Evolutionary conservation across 129 eudicot species (phyloP).

Genomic region (Scalesia atractyloides): DNA sequence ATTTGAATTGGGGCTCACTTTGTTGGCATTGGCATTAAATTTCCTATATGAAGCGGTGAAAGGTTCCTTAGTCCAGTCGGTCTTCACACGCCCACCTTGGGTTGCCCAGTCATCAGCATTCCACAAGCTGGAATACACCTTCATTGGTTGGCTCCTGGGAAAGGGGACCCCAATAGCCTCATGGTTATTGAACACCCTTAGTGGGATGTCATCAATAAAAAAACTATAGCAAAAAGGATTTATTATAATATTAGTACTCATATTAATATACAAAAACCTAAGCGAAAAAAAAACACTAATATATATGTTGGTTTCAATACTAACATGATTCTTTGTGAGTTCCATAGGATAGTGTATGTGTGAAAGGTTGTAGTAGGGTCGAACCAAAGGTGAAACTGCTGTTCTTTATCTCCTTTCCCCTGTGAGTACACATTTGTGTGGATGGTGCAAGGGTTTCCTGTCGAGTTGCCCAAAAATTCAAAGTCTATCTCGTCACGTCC

Average conservation of each 20-base stretch:
- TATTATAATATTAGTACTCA: neutral
- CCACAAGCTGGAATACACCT: slow-evolving; percentile 39
- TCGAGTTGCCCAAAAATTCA: slow-evolving; percentile 37
- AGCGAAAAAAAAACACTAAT: too few species aligned
- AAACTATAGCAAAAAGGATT: slow-evolving; percentile 14
- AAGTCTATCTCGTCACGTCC: slow-evolving; percentile 41
- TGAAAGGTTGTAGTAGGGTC: slow-evolving; percentile 38
- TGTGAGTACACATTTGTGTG: slow-evolving; percentile 35
- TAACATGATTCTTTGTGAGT: slow-evolving; percentile 39
- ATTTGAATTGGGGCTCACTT: slow-evolving; percentile 18
- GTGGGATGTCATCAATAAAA: slow-evolving; percentile 31
- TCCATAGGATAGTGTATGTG: slow-evolving; percentile 45
- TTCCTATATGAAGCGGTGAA: slow-evolving; percentile 22
- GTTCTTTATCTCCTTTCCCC: slow-evolving; percentile 39
- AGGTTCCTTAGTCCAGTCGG: slow-evolving; percentile 35
- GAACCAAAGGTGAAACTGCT: slow-evolving; percentile 38
- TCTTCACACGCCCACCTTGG: slow-evolving; percentile 37
- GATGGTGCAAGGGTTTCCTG: slow-evolving; percentile 37
- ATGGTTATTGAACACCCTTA: slow-evolving; percentile 34
- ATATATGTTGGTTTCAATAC: neutral
- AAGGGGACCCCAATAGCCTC: slow-evolving; percentile 24
- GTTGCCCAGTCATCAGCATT: slow-evolving; percentile 42
- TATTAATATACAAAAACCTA: neutral
- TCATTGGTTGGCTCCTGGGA: slow-evolving; percentile 36
- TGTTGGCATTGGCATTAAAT: slow-evolving; percentile 13